Conservation (phyloP, 2,329 filamentous ascomycete species). For the Raffaelea ambrosiae region DNA sequence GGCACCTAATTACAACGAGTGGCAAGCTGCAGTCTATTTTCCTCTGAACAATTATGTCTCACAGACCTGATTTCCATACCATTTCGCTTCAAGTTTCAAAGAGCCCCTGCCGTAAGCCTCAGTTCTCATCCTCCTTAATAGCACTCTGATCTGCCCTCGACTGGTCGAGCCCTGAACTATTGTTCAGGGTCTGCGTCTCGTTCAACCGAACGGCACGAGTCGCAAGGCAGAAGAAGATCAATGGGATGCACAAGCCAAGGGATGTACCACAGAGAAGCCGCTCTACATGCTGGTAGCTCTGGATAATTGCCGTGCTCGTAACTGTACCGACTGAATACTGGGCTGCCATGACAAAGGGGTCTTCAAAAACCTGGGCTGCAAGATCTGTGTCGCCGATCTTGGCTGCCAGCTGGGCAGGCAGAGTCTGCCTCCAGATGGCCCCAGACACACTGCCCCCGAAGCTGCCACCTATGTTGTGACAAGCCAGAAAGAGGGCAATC, state of each 20-base stretch:
- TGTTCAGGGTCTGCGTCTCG: too few relatives aligned
- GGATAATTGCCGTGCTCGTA: slow-evolving; percentile 31
- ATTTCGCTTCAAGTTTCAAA: too few relatives aligned
- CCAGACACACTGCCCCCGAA: not conserved
- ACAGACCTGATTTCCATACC: too few relatives aligned
- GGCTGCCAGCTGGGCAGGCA: not conserved
- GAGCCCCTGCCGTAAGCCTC: too few relatives aligned
- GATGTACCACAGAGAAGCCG: slow-evolving; percentile 36
- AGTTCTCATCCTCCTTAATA: too few relatives aligned
- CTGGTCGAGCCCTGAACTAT: too few relatives aligned
- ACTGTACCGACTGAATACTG: slow-evolving; percentile 31
- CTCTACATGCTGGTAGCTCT: slow-evolving; percentile 36
- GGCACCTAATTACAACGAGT: too few relatives aligned
- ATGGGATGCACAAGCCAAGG: slow-evolving; percentile 37
- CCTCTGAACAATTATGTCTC: too few relatives aligned
- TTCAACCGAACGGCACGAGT: too few relatives aligned
- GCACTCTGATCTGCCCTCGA: too few relatives aligned
- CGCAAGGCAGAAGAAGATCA: slow-evolving; percentile 32
- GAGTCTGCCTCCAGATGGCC: not conserved
- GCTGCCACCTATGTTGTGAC: not conserved
- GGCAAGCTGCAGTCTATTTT: too few relatives aligned
- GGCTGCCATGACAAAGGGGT: slow-evolving; percentile 21
- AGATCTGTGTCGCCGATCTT: not conserved
- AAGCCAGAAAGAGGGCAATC: not conserved
- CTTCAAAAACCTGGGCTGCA: not conserved